Evolutionary conservation across 208 protist genomes (phyloP).

Genomic region (Naegleria gruberi): DNA sequence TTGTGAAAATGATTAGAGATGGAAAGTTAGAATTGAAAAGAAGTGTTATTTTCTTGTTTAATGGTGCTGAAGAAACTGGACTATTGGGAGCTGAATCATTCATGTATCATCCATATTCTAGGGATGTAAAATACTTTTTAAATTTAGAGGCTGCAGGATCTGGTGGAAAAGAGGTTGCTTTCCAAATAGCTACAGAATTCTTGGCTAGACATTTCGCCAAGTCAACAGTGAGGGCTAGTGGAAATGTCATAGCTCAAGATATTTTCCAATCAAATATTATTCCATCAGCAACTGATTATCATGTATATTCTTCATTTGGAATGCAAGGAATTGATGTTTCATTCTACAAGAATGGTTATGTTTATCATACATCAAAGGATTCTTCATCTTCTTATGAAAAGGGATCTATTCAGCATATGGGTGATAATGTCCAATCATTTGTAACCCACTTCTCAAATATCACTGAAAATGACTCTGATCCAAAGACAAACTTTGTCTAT

Average conservation of each 20-base stretch:
- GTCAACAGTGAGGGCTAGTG: not conserved
- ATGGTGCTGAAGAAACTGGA: slow-evolving; percentile 4
- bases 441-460: not conserved
- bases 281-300: slow-evolving; percentile 14
- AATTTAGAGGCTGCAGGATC: slow-evolving; percentile 16
- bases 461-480: not conserved
- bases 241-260: slow-evolving; percentile 1
- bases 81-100: not conserved
- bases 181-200: not conserved
- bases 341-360: slow-evolving; percentile 10
- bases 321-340: not conserved
- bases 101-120: not conserved
- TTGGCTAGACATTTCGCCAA: not conserved
- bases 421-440: not conserved
- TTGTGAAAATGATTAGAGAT: not conserved
- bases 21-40: not conserved
- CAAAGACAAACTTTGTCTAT: not conserved
- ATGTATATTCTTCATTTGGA: not conserved
- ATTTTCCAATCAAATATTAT: slow-evolving; percentile 5
- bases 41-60: not conserved
- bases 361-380: slow-evolving; percentile 1
- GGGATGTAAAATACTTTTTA: not conserved
- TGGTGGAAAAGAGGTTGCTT: not conserved
- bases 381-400: not conserved
- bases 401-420: not conserved